Base-by-base conservation (phyloP, 1,284 basidiomycete species). In the Rugosomyces carneus region DNA sequence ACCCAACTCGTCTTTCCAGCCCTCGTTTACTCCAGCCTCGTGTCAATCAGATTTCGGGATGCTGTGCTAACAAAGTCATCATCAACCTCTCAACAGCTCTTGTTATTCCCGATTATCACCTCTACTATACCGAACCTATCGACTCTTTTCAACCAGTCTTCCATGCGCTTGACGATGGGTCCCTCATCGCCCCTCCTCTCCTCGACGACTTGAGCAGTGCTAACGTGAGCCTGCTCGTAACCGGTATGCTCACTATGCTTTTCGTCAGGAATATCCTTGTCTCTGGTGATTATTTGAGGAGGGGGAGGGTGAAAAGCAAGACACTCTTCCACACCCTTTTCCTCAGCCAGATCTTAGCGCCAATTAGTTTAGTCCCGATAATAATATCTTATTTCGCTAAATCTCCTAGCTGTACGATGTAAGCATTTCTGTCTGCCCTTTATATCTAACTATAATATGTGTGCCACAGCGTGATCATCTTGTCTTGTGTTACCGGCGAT, bases 251-350 rank as follows among this genome's bases (percentile, higher is more conserved):
- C 46, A 63, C 69, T 40, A 69, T 71, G 57, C 60, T 83, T 41
- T 82, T 81, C 56, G 47, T 75, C 34, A 60, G 76, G 45, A 84
- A 79, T 54, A 69, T 76, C n/a, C 52, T 73, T 45, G 69, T 71
- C 45, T 71, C 77, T 10, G 61, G 68, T 31, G 67, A 71, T 50
- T 84, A 79, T 59, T 57, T 81, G 34, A 68, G 74, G 21, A 63
- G 73, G 46, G 78, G 67, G 37, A 80, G 63, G 64, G 76, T 75
- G 55, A 84, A 75, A 68, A 80, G 73, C 65, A 85, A 75, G 66
- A 72, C 60, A 7, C 73, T 76, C 43, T 83, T 75, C 57, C 81
- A 71, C 59, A 65, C 70, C 40, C 70, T 76, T 48, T 73, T 79
- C 39, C 54, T 67, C 38, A 81, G 79, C 55, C 81, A 84, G 56